Conservation (phyloP, 2,329 filamentous ascomycete genomes). For the Ophidiomyces ophidiicola region DNA sequence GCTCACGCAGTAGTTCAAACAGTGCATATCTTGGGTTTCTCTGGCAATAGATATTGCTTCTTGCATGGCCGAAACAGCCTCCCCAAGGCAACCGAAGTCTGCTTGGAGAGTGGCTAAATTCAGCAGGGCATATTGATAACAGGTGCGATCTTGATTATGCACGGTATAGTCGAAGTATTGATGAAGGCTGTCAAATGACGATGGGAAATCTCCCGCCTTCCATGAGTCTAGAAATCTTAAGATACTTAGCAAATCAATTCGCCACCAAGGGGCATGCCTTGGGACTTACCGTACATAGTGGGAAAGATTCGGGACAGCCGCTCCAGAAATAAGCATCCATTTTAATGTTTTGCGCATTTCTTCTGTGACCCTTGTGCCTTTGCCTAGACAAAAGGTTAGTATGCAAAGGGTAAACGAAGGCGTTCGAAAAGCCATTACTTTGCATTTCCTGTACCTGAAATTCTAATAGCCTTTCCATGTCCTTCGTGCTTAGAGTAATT, state of each 20-base stretch:
- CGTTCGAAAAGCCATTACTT: slow-evolving; percentile 39
- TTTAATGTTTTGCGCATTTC: slow-evolving; percentile 61
- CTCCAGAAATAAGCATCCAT: slow-evolving; percentile 53
- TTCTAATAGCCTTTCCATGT: slow-evolving; percentile 68
- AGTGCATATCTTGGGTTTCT: slow-evolving; percentile 83
- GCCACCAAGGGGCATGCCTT: background rate
- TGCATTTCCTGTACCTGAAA: slow-evolving; percentile 85
- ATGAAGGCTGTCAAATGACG: slow-evolving; percentile 80
- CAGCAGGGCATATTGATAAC: slow-evolving; percentile 89
- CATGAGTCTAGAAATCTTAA: slow-evolving; percentile 77
- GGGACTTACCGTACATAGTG: slow-evolving; percentile 57
- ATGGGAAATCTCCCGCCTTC: slow-evolving; percentile 79
- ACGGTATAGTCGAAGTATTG: slow-evolving; percentile 96
- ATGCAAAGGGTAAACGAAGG: slow-evolving; percentile 17
- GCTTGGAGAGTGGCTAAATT: slow-evolving; percentile 88
- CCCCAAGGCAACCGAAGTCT: slow-evolving; percentile 82
- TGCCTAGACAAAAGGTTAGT: slow-evolving; percentile 37
- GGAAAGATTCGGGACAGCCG: slow-evolving; percentile 56
- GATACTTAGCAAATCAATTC: slow-evolving; percentile 4
- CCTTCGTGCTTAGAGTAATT: slow-evolving; percentile 55
- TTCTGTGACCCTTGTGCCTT: slow-evolving; percentile 64
- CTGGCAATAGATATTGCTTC: slow-evolving; percentile 90
- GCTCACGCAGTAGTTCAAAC: slow-evolving; percentile 86
- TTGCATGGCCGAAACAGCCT: slow-evolving; percentile 87
- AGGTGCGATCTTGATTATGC: slow-evolving; percentile 67